phyloP scores from a whole-genome alignment of 2,329 filamentous ascomycete genomes.

The Lachnellula willkommii region DNA sequence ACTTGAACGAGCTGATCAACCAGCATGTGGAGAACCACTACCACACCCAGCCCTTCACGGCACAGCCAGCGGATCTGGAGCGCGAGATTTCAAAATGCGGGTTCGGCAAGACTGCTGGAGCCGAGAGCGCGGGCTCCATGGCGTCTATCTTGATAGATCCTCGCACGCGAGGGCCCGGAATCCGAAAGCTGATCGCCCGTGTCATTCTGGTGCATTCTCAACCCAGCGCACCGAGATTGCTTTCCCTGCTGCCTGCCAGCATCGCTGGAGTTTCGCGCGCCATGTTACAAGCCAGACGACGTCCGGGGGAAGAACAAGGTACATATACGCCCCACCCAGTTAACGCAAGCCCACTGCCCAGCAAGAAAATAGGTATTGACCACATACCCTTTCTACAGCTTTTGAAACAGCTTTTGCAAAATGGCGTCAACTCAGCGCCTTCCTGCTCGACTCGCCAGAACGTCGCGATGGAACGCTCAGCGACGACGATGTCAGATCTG shows the following conservation, averaged over 20 bases:
- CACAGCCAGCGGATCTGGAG: background rate
- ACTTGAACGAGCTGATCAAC: conserved; percentile 34
- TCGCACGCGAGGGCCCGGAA: background rate
- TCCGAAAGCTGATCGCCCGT: conserved; percentile 3
- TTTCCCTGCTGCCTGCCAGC: background rate
- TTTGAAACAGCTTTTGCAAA: conserved; percentile 5
- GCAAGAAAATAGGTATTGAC: no score
- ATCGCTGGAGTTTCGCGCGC: background rate
- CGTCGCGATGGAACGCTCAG: conserved; percentile 1
- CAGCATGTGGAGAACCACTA: conserved; percentile 40
- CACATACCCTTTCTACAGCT: background rate
- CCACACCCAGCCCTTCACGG: conserved; percentile 25
- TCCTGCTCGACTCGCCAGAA: background rate
- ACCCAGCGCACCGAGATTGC: background rate
- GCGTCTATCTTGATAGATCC: conserved; percentile 4
- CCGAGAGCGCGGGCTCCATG: background rate
- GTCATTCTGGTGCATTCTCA: conserved; percentile 1
- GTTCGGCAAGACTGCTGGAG: background rate
- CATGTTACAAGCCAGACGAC: background rate
- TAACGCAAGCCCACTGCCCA: no score
- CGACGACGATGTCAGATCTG: background rate
- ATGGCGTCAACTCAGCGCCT: conserved; percentile 8
- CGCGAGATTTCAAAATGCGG: background rate
- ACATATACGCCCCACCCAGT: no score
- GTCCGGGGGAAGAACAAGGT: conserved; percentile 4